phyloP scores from a whole-genome alignment of 2,329 filamentous ascomycete genomes.

The Pseudogymnoascus pannorum region DNA sequence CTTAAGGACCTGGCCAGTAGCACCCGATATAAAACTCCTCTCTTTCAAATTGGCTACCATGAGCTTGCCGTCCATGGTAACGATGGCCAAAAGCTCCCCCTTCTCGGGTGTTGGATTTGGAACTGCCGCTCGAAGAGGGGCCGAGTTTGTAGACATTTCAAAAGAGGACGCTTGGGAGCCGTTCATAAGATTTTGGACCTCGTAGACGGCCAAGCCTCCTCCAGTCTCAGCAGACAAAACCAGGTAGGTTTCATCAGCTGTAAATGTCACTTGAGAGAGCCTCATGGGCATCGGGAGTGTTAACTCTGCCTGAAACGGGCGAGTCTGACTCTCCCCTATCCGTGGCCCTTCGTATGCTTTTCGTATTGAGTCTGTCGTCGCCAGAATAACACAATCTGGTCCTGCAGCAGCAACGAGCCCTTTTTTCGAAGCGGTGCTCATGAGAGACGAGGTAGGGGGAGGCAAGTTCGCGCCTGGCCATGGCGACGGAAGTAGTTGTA shows the following conservation, averaged over 20 bases:
- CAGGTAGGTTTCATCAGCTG: conserved; percentile 78
- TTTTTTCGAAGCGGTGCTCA: conserved; percentile 72
- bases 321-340: conserved; percentile 55
- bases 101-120: conserved; percentile 74
- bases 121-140: conserved; percentile 63
- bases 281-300: conserved; percentile 65
- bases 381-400: conserved; percentile 69
- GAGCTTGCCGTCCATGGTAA: conserved; percentile 74
- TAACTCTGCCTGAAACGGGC: conserved; percentile 65
- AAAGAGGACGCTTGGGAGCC: conserved; percentile 62
- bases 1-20: conserved; percentile 60
- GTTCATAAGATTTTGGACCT: conserved; percentile 60
- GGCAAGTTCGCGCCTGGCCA: conserved; percentile 65
- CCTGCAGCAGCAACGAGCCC: conserved; percentile 83
- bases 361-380: conserved; percentile 69
- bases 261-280: conserved; percentile 85
- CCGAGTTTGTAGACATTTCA: conserved; percentile 69
- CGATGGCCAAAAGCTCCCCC: conserved; percentile 69
- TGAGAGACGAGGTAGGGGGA: conserved; percentile 68
- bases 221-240: conserved; percentile 75
- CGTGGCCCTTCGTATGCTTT: conserved; percentile 61
- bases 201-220: conserved; percentile 77
- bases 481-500: conserved; percentile 67
- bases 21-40: conserved; percentile 47
- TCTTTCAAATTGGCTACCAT: conserved; percentile 75